Evolutionary conservation across 1,284 basidiomycete species (phyloP).

Genomic region (Hymenochaete sp.): DNA sequence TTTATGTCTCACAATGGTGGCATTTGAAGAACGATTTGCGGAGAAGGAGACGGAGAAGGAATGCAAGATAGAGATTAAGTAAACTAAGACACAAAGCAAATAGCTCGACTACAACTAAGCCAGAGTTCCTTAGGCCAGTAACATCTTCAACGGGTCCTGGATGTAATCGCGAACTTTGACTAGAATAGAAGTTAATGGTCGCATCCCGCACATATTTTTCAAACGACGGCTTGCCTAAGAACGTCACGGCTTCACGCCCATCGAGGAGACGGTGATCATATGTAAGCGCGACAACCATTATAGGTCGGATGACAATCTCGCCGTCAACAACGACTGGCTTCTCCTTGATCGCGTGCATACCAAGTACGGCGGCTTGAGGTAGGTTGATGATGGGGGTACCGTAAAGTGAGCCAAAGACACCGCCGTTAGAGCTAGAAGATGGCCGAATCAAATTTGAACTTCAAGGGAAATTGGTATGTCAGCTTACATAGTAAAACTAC

Average conservation of each 20-base stretch:
- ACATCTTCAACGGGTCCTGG: conserved; percentile 61
- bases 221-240: conserved; percentile 69
- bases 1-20: too few relatives aligned
- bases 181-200: conserved; percentile 21
- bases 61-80: too few relatives aligned
- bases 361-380: conserved; percentile 90
- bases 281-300: conserved; percentile 93
- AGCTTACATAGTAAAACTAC: conserved; percentile 91
- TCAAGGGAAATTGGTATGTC: not conserved
- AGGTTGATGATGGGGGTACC: conserved; percentile 98
- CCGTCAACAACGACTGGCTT: conserved; percentile 89
- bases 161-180: conserved; percentile 67
- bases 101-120: not conserved
- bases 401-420: conserved; percentile 95
- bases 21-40: too few relatives aligned
- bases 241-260: conserved; percentile 93
- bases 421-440: conserved; percentile 80
- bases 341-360: conserved; percentile 97
- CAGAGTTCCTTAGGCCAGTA: conserved; percentile 30
- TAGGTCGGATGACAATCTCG: conserved; percentile 90
- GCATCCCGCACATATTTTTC: not conserved
- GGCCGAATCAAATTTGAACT: conserved; percentile 1
- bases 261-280: conserved; percentile 97
- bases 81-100: too few relatives aligned
- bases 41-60: too few relatives aligned